Evolutionary conservation across 2,329 filamentous ascomycete species (phyloP).

Genomic region (Alternaria triticimaculans): DNA sequence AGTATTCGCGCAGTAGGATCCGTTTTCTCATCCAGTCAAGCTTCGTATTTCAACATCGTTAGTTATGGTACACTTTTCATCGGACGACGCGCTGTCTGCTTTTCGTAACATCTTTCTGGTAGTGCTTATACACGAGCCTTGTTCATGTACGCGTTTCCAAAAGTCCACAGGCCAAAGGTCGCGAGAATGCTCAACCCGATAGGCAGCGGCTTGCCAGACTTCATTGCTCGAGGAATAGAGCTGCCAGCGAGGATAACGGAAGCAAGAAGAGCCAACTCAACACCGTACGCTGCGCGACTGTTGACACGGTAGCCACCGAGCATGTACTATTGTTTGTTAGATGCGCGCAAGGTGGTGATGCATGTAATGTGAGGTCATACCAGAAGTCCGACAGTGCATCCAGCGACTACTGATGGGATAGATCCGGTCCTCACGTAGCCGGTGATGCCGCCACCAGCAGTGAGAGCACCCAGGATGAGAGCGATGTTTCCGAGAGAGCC

Average conservation of each 20-base stretch:
- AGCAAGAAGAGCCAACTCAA: slow-evolving; percentile 88
- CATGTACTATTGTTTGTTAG: slow-evolving; percentile 61
- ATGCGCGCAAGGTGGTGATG: neutral
- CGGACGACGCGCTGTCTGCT: neutral
- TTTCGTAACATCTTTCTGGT: neutral
- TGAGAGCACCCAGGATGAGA: slow-evolving; percentile 79
- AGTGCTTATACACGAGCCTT: slow-evolving; percentile 1
- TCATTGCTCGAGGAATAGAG: slow-evolving; percentile 85
- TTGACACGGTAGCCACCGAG: slow-evolving; percentile 83
- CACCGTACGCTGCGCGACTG: slow-evolving; percentile 76
- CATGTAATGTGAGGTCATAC: slow-evolving; percentile 43
- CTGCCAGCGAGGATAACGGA: slow-evolving; percentile 84
- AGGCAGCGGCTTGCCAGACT: slow-evolving; percentile 82
- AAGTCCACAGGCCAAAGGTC: slow-evolving; percentile 77
- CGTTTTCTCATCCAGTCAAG: neutral
- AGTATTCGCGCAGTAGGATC: neutral
- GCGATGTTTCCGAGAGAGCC: slow-evolving; percentile 66
- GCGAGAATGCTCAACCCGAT: slow-evolving; percentile 79
- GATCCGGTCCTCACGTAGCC: slow-evolving; percentile 87
- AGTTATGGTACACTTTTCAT: neutral
- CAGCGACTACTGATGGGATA: slow-evolving; percentile 84
- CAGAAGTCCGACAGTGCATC: slow-evolving; percentile 78
- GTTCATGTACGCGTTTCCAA: slow-evolving; percentile 69
- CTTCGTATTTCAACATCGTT: neutral
- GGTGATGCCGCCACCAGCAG: slow-evolving; percentile 83